Conservation (phyloP, 2,329 filamentous ascomycete species). For the Epichloe elymi region DNA sequence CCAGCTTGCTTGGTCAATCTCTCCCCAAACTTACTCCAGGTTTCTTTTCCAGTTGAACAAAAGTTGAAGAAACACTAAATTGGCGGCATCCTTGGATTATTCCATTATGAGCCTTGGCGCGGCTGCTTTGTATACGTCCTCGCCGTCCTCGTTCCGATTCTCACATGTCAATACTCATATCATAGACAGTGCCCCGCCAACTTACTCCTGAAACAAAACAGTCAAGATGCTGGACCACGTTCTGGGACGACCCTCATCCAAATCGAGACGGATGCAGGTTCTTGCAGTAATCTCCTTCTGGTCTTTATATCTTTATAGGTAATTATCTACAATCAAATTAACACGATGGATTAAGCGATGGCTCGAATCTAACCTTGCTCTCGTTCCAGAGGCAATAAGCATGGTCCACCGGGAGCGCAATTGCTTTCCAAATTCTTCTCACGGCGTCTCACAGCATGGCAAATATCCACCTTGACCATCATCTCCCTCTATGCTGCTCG, state of each 20-base stretch:
- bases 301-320: slow-evolving; percentile 73
- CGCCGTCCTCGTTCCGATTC: neutral
- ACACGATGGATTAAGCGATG: neutral
- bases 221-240: slow-evolving; percentile 66
- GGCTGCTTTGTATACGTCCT: neutral
- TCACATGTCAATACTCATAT: neutral
- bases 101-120: neutral
- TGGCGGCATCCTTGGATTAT: neutral
- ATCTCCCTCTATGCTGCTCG: slow-evolving; percentile 80
- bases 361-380: neutral
- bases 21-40: neutral
- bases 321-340: slow-evolving; percentile 7
- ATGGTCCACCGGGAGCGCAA: slow-evolving; percentile 72
- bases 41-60: too few relatives aligned
- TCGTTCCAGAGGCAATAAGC: slow-evolving; percentile 57
- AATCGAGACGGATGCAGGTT: slow-evolving; percentile 87
- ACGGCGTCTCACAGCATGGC: slow-evolving; percentile 70
- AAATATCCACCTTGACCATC: slow-evolving; percentile 74
- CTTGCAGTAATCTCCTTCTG: slow-evolving; percentile 85
- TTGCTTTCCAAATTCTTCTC: slow-evolving; percentile 59
- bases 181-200: neutral
- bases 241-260: slow-evolving; percentile 75
- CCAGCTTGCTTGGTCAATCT: neutral
- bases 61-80: neutral
- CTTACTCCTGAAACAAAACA: neutral